Conservation (phyloP, 768 basidiomycete species). For the Hebeloma cylindrosporum region DNA sequence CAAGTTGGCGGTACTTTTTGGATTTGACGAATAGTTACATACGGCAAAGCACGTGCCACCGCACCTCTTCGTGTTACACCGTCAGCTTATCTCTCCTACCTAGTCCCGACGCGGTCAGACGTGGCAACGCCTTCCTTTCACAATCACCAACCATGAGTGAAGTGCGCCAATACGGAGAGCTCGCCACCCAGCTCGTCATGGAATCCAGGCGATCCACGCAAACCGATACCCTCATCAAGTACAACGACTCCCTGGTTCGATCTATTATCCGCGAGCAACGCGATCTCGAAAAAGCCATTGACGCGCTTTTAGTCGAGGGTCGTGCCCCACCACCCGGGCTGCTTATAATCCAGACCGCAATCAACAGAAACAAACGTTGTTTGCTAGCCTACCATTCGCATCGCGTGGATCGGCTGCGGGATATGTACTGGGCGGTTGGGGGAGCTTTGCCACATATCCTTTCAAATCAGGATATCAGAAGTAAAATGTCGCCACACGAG, state of each 20-base stretch:
- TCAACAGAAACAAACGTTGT: constrained; percentile 93
- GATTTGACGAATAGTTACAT: too few relatives aligned
- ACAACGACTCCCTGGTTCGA: constrained; percentile 87
- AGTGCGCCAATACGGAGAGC: constrained; percentile 75
- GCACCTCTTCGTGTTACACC: too few relatives aligned
- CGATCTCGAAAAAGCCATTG: constrained; percentile 67
- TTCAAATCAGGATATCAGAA: not conserved
- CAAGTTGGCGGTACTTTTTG: too few relatives aligned
- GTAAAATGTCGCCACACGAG: constrained; percentile 15
- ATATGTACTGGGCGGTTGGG: constrained; percentile 88
- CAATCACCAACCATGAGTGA: constrained; percentile 43
- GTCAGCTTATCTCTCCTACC: too few relatives aligned
- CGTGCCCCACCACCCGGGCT: constrained; percentile 57
- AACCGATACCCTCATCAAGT: constrained; percentile 83
- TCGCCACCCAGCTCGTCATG: constrained; percentile 82
- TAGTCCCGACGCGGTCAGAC: too few relatives aligned
- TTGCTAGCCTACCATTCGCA: constrained; percentile 91
- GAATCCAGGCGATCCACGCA: constrained; percentile 86
- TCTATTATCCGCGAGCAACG: constrained; percentile 89
- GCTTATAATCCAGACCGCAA: constrained; percentile 85
- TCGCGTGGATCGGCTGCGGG: constrained; percentile 77
- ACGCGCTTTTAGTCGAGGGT: constrained; percentile 38
- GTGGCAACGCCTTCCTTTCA: too few relatives aligned
- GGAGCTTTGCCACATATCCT: constrained; percentile 35
- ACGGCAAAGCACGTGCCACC: too few relatives aligned